These are phyloP conservation scores for Cicer bijugum DNA, from an alignment of 306 rosid species.

Conservation along the genomic window DNA sequence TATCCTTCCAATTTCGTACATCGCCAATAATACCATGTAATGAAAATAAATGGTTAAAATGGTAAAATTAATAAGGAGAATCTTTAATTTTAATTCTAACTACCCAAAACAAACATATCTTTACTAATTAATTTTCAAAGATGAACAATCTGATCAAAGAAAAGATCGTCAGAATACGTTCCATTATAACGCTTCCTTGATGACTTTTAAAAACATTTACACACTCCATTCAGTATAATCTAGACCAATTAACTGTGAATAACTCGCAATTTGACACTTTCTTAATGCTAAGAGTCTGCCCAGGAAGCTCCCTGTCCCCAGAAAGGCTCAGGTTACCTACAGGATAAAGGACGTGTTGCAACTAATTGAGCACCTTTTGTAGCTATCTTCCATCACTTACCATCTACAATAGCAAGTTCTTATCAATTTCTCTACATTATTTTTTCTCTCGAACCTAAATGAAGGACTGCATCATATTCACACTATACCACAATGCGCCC, in stretches of 20 bases:
- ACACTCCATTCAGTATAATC: too few relatives aligned
- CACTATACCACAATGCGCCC: too few relatives aligned
- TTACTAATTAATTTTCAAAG: background rate
- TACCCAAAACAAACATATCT: slow-evolving; percentile 15
- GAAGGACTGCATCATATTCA: too few relatives aligned
- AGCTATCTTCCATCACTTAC: too few relatives aligned
- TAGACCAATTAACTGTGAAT: too few relatives aligned
- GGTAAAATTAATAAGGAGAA: slow-evolving; percentile 14
- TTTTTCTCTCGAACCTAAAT: too few relatives aligned
- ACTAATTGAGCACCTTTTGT: too few relatives aligned
- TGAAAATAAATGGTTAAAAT: slow-evolving; percentile 8
- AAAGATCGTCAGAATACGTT: slow-evolving; percentile 16
- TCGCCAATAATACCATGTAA: background rate
- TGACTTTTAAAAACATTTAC: slow-evolving; percentile 30
- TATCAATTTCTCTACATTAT: too few relatives aligned
- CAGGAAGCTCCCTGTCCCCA: slow-evolving; percentile 27
- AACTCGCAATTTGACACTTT: too few relatives aligned
- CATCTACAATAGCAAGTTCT: too few relatives aligned
- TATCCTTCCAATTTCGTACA: slow-evolving; percentile 22
- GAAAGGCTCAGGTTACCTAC: background rate
- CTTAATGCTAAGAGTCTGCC: background rate
- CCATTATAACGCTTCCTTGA: slow-evolving; percentile 15
- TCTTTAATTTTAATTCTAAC: background rate
- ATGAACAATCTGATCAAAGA: slow-evolving; percentile 23
- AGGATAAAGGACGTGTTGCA: too few relatives aligned